Percentiles rank a stretch among this genome's conserved stretches.
Evolutionary conservation across 2,329 filamentous ascomycete genomes (phyloP).

Genomic region (Trichoderma endophyticum): DNA sequence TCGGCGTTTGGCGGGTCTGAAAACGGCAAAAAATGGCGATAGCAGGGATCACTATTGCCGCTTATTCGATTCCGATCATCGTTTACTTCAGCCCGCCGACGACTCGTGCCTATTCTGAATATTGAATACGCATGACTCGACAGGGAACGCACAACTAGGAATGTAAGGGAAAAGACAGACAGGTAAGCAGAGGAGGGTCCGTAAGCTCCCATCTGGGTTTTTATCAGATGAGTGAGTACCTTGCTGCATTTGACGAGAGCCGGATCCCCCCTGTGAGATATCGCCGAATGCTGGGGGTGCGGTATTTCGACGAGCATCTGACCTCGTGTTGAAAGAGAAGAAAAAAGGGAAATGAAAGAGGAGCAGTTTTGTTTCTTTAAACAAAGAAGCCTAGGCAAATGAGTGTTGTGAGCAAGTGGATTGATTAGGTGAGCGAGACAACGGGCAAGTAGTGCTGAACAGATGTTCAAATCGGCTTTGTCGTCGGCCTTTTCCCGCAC

Average conservation of each 20-base stretch:
- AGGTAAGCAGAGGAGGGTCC: background rate
- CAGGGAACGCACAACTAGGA: background rate
- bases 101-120: background rate
- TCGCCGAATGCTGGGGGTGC: background rate
- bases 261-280: background rate
- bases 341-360: background rate
- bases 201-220: background rate
- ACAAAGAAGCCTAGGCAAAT: background rate
- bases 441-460: background rate
- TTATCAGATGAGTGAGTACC: background rate
- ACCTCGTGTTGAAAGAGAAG: background rate
- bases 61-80: background rate
- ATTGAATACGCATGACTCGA: background rate
- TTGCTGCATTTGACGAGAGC: no score
- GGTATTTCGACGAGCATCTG: background rate
- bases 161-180: background rate
- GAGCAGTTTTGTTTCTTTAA: background rate
- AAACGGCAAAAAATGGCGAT: background rate
- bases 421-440: conserved; percentile 4
- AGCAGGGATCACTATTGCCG: background rate
- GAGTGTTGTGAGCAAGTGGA: background rate
- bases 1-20: background rate
- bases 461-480: background rate
- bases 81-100: background rate
- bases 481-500: background rate